Base-by-base conservation (phyloP, 140 eudicot genomes). In the Bidens hawaiensis region DNA sequence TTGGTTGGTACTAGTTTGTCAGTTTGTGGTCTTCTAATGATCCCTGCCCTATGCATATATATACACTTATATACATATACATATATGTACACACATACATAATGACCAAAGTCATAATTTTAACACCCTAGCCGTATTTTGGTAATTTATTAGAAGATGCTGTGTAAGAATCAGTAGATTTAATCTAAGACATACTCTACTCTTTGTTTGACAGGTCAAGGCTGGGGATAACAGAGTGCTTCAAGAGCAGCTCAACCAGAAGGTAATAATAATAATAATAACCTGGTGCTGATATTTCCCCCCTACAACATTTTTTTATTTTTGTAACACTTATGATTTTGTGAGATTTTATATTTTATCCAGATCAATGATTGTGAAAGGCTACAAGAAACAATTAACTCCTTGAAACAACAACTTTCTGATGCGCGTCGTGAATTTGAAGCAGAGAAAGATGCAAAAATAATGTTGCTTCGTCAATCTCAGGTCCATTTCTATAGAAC, bases 221-320 rank as follows among this genome's bases (percentile, higher is more conserved):
- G 55, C 69, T 43, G 96, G 95, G 21, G 98, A 91, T 67, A 91
- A 91, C 62, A 78, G 96, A 50, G 79, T 91, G 64, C 85, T 87
- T 64, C 93, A 91, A 69, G 98, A 87, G 72, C 98, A 91, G 81
- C 96, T 91, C 67, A 78, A 64, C 77, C 85, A 80, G 71, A 87
- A 91, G 98, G 98, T 87, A 75, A 4, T n/a, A n/a, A n/a, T n/a
- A n/a, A n/a, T n/a, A n/a, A n/a, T n/a, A n/a, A n/a, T 19, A 24
- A 61, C 5, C 45, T 38, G 31, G 13, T 23, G 51, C 13, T 60
- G 4, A 47, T 53, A 23, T 38, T 31, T 63, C 25, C 52, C 6
- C 26, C 17, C 1, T 38, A 27, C 23, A 67, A 43, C 22, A 17
- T 60, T 15, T 12, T 34, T 16, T 1, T 38, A 1, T 38, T 24